phyloP scores from a whole-genome alignment of 164 flowering plant genomes.

The Platanus orientalis region DNA sequence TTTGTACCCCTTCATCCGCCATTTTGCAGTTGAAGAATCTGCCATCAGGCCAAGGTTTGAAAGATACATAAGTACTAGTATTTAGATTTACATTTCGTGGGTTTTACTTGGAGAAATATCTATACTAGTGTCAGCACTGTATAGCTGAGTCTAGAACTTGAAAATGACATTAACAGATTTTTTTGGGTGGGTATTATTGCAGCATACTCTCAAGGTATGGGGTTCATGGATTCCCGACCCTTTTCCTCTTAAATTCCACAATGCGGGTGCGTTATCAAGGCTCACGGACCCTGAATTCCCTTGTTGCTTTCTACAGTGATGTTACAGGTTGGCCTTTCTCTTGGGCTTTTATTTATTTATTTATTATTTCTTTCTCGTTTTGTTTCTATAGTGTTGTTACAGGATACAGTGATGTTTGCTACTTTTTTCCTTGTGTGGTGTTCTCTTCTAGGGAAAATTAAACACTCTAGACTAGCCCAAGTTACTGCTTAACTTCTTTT shows the following conservation, averaged over 20 bases:
- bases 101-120: conserved; percentile 1
- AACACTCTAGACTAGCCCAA: no score
- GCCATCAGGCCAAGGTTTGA: conserved; percentile 79
- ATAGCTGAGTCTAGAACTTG: no score
- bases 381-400: no score
- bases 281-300: conserved; percentile 55
- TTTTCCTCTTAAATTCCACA: conserved; percentile 79
- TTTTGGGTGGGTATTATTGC: conserved; percentile 30
- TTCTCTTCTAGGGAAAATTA: no score
- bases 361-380: no score
- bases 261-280: conserved; percentile 76
- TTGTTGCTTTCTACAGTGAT: conserved; percentile 62
- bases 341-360: neutral
- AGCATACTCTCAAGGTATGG: conserved; percentile 86
- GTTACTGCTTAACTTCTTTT: no score
- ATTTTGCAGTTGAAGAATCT: conserved; percentile 88
- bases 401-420: no score
- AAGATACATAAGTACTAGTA: no score
- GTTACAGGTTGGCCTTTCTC: conserved; percentile 57
- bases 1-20: conserved; percentile 70
- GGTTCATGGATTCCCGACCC: conserved; percentile 93
- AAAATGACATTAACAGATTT: no score
- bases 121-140: conserved; percentile 1
- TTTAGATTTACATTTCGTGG: neutral
- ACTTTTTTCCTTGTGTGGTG: no score